phyloP scores from a whole-genome alignment of 129 eudicot species.

The Artemisia annua region DNA sequence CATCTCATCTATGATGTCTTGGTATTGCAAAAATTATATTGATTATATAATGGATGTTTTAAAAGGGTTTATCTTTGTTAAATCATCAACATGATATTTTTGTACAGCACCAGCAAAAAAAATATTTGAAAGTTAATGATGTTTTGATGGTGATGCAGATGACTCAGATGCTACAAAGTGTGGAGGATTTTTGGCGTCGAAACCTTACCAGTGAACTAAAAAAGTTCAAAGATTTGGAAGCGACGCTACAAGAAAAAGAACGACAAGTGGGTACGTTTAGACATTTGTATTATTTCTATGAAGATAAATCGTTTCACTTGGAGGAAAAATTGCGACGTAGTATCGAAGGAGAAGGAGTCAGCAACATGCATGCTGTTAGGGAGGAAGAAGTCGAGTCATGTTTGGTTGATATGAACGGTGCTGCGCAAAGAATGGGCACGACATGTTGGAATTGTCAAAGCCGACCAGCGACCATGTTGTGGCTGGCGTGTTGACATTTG shows the following conservation, averaged over 20 bases:
- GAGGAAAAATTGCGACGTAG: slow-evolving; percentile 22
- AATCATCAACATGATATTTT: too few species aligned
- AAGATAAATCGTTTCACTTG: slow-evolving; percentile 15
- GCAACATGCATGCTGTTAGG: too few species aligned
- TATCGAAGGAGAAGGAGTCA: background rate
- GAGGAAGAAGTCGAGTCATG: too few species aligned
- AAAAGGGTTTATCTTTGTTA: too few species aligned
- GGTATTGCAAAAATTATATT: too few species aligned
- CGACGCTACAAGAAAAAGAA: slow-evolving; percentile 24
- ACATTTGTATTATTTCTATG: slow-evolving; percentile 26
- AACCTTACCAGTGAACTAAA: slow-evolving; percentile 17
- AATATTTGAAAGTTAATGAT: too few species aligned
- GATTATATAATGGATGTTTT: too few species aligned
- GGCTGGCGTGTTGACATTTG: slow-evolving; percentile 36
- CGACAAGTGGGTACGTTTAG: slow-evolving; percentile 17
- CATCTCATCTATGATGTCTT: too few species aligned
- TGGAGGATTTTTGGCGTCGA: slow-evolving; percentile 32
- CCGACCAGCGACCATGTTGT: slow-evolving; percentile 27
- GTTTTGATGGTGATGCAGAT: slow-evolving; percentile 9
- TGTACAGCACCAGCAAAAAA: too few species aligned
- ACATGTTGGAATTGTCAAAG: too few species aligned
- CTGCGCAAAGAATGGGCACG: background rate
- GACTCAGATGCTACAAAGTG: slow-evolving; percentile 12
- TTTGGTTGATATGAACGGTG: too few species aligned
- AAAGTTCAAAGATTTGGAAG: slow-evolving; percentile 26